Conservation (phyloP, 306 rosid genomes). For the Cucumis melo region DNA sequence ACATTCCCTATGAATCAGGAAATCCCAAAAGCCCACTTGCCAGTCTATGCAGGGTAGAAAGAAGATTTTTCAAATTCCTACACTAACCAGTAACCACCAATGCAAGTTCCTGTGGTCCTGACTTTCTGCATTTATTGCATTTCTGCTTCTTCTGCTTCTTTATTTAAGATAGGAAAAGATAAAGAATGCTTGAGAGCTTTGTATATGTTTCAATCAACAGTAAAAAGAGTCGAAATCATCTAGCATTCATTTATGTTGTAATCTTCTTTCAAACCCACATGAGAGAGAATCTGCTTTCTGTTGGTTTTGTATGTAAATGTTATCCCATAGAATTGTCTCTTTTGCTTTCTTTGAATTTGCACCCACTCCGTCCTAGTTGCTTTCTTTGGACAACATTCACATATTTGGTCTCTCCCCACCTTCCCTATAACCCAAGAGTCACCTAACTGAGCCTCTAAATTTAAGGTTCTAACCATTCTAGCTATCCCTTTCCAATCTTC, state of each 20-base stretch:
- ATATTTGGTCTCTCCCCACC: not conserved
- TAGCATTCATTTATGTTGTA: not conserved
- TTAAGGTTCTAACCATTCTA: not conserved
- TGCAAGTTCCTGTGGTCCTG: slow-evolving; percentile 2
- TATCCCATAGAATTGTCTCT: slow-evolving; percentile 1
- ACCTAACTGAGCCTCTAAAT: not conserved
- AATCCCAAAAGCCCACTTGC: slow-evolving; percentile 42
- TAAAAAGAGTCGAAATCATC: not conserved
- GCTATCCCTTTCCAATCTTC: not conserved
- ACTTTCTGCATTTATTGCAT: not conserved
- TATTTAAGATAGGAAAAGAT: not conserved
- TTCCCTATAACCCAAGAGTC: slow-evolving; percentile 3
- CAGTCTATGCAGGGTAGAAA: slow-evolving; percentile 31
- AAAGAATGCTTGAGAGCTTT: not conserved
- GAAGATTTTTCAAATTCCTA: slow-evolving; percentile 34
- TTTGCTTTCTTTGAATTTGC: not conserved
- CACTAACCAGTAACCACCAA: slow-evolving; percentile 16
- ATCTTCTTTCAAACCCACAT: not conserved
- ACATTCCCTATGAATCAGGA: slow-evolving; percentile 22
- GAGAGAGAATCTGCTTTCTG: slow-evolving; percentile 1
- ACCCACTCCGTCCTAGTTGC: not conserved
- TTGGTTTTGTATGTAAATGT: not conserved
- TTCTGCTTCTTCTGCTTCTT: not conserved
- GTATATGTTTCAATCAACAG: not conserved
- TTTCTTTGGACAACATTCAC: slow-evolving; percentile 5